Percentiles rank a stretch among this genome's conserved stretches.
These are phyloP conservation scores for Eucalyptus viminalis DNA, from an alignment of 345 rosid species.

Conservation along the genomic window DNA sequence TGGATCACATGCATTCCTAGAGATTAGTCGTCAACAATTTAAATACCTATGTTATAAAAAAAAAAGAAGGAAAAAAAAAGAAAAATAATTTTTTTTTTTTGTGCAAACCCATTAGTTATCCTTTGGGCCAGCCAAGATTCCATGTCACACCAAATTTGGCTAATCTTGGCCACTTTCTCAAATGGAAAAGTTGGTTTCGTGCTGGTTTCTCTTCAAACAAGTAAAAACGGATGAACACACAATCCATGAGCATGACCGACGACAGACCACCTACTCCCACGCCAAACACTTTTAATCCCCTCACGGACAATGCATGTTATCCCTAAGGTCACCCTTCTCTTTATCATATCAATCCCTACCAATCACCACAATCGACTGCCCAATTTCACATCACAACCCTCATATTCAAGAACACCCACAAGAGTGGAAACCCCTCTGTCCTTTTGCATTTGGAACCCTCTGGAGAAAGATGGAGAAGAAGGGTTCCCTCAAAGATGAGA, in stretches of 20 bases:
- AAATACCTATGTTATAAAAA: not conserved
- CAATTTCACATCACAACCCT: not conserved
- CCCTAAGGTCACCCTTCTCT: not conserved
- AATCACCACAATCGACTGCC: not conserved
- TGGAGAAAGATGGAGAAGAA: constrained; percentile 40
- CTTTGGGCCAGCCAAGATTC: not conserved
- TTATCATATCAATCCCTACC: not conserved
- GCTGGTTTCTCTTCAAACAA: not conserved
- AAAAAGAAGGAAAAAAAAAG: not conserved
- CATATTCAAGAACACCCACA: not conserved
- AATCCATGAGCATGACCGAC: constrained; percentile 2
- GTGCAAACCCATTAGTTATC: not conserved
- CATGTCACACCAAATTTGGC: not conserved
- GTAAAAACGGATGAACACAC: not conserved
- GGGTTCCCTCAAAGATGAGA: constrained; percentile 12
- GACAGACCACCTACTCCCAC: constrained; percentile 1
- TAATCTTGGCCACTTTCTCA: not conserved
- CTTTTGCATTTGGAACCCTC: not conserved
- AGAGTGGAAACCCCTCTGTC: not conserved
- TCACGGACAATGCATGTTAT: constrained; percentile 12
- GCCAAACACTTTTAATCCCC: not conserved
- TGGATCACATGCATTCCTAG: not conserved
- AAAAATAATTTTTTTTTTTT: not conserved
- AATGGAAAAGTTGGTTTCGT: not conserved
- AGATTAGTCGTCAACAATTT: not conserved